Conservation (phyloP, 2,329 filamentous ascomycete genomes). For the Ophiostoma montium region DNA sequence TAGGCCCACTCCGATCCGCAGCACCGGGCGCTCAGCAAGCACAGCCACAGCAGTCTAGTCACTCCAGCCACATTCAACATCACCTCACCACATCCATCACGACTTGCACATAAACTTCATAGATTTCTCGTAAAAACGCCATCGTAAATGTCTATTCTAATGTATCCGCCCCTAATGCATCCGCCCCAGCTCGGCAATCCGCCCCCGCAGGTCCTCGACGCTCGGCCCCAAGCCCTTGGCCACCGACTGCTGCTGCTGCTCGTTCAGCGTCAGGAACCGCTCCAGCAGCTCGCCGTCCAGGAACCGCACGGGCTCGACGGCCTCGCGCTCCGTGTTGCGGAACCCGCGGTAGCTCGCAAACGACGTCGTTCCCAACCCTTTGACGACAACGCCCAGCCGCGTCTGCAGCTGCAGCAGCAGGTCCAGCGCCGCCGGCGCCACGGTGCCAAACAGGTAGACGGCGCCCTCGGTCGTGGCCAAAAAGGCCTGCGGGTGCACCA, state of each 20-base stretch:
- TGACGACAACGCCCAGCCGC: constrained; percentile 50
- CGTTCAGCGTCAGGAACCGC: constrained; percentile 59
- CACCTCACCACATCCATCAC: background rate
- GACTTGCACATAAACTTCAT: background rate
- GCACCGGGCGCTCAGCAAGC: too few relatives aligned
- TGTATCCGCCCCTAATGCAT: constrained; percentile 28
- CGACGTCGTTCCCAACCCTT: constrained; percentile 56
- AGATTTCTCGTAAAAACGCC: background rate
- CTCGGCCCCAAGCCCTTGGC: constrained; percentile 43
- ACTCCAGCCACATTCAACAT: background rate
- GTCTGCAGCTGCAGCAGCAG: constrained; percentile 71
- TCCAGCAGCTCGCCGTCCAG: constrained; percentile 89
- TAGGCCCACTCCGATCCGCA: constrained; percentile 3
- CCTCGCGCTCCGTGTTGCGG: constrained; percentile 54
- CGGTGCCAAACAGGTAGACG: constrained; percentile 77
- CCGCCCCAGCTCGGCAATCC: constrained; percentile 48
- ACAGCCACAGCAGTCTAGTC: too few relatives aligned
- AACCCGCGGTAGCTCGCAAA: constrained; percentile 77
- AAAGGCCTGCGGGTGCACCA: constrained; percentile 72
- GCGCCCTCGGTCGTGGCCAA: constrained; percentile 83
- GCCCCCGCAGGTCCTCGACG: constrained; percentile 47
- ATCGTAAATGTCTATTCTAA: background rate
- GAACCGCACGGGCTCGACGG: constrained; percentile 69
- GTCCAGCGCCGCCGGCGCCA: constrained; percentile 58
- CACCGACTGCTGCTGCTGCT: constrained; percentile 38